Conservation (phyloP, 768 basidiomycete genomes). For the Boletus subparvulus region DNA sequence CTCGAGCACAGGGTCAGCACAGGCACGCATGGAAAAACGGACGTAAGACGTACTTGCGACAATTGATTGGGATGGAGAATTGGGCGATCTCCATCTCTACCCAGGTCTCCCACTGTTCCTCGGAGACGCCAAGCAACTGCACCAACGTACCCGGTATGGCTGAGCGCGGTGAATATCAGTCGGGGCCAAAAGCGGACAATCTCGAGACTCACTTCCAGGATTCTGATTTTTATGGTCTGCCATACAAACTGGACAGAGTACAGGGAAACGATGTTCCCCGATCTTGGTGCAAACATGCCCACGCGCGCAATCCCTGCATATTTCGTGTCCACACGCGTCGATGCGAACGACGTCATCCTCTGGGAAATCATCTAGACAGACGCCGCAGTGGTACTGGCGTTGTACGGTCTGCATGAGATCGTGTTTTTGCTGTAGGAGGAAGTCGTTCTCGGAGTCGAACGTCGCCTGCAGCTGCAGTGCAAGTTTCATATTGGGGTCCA, state of each 20-base stretch:
- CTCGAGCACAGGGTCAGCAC: constrained; percentile 30
- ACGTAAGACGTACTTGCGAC: constrained; percentile 44
- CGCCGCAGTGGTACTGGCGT: constrained; percentile 47
- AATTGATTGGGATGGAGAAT: constrained; percentile 44
- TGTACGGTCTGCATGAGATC: constrained; percentile 33
- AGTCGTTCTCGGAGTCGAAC: constrained; percentile 42
- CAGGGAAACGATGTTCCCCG: constrained; percentile 54
- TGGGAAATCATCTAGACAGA: constrained; percentile 53
- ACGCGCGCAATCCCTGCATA: constrained; percentile 54
- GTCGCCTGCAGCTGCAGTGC: constrained; percentile 37
- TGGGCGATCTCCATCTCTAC: constrained; percentile 47
- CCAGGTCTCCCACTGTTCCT: constrained; percentile 42
- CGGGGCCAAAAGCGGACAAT: not conserved
- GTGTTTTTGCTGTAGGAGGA: constrained; percentile 33
- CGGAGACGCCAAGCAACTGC: constrained; percentile 44
- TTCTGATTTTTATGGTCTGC: constrained; percentile 32
- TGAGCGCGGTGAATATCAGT: constrained; percentile 16
- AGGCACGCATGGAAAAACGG: not conserved
- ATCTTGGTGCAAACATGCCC: constrained; percentile 47
- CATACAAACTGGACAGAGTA: constrained; percentile 58
- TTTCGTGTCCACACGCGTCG: constrained; percentile 46
- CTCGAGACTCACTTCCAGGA: constrained; percentile 29
- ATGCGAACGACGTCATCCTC: constrained; percentile 44
- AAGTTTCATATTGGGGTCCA: constrained; percentile 14
- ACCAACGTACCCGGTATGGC: constrained; percentile 40